Evolutionary conservation across 1,284 basidiomycete genomes (phyloP).

Genomic region (Pulveroboletus sp.): DNA sequence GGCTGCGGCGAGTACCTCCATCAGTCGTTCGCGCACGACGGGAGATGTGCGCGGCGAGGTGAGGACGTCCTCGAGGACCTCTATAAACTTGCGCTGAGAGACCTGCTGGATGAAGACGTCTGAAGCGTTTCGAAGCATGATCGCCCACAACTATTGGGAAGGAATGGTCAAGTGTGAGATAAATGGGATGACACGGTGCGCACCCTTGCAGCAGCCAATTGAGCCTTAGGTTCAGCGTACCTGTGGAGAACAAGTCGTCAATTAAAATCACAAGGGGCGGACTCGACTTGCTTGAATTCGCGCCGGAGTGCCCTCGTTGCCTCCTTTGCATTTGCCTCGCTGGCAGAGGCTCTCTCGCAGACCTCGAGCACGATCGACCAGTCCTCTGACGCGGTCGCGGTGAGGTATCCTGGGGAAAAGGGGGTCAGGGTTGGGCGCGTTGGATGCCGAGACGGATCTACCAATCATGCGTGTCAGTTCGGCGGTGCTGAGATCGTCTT

Average conservation of each 20-base stretch:
- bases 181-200: conserved; percentile 25
- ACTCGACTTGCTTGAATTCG: conserved; percentile 67
- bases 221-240: conserved; percentile 68
- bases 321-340: conserved; percentile 69
- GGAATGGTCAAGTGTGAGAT: conserved; percentile 6
- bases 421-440: conserved; percentile 1
- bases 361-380: conserved; percentile 78
- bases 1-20: conserved; percentile 73
- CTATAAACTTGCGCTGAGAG: conserved; percentile 73
- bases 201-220: conserved; percentile 71
- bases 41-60: conserved; percentile 60
- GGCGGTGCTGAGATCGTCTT: conserved; percentile 46
- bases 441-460: conserved; percentile 29
- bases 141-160: conserved; percentile 69
- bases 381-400: conserved; percentile 74
- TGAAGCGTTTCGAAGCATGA: conserved; percentile 75
- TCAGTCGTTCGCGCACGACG: conserved; percentile 68
- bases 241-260: conserved; percentile 36
- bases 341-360: conserved; percentile 70
- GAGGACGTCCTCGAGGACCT: conserved; percentile 70
- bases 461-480: conserved; percentile 73
- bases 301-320: conserved; percentile 69
- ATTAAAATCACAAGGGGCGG: not conserved
- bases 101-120: conserved; percentile 67
- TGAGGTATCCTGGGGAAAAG: conserved; percentile 57